These are phyloP conservation scores for Botryotinia globosa DNA, from an alignment of 2,329 filamentous ascomycete genomes.

Conservation along the genomic window DNA sequence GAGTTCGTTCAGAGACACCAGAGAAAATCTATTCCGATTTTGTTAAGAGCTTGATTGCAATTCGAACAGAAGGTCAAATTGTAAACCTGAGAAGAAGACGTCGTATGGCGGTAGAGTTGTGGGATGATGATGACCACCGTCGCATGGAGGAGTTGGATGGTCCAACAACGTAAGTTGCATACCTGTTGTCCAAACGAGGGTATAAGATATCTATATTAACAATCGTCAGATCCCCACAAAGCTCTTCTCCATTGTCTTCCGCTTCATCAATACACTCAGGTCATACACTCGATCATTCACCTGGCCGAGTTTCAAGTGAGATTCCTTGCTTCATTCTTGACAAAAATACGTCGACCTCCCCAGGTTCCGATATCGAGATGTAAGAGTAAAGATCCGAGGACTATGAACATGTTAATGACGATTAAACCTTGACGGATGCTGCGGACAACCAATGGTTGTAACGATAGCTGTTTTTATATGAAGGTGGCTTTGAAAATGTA, in stretches of 20 bases:
- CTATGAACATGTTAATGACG: background rate
- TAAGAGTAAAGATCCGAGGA: background rate
- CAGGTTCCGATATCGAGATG: background rate
- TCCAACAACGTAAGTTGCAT: slow-evolving; percentile 10
- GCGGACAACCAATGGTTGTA: background rate
- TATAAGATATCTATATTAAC: background rate
- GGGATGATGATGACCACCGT: slow-evolving; percentile 25
- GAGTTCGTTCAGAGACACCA: slow-evolving; percentile 10
- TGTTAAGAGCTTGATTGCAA: slow-evolving; percentile 25
- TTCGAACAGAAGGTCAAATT: slow-evolving; percentile 24
- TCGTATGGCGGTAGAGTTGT: slow-evolving; percentile 28
- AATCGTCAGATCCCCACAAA: background rate
- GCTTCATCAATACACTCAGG: background rate
- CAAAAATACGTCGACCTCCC: background rate
- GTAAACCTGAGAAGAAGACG: slow-evolving; percentile 27
- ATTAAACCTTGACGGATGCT: background rate
- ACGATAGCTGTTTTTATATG: background rate
- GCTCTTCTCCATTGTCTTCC: background rate
- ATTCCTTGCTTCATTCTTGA: background rate
- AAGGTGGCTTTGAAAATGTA: background rate
- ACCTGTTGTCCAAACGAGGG: background rate
- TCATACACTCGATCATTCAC: background rate
- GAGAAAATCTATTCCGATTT: slow-evolving; percentile 26
- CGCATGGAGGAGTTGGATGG: background rate
- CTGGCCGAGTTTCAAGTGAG: background rate